Conservation (phyloP, 352 stramenopile species). For the Globisporangium ultimum region DNA sequence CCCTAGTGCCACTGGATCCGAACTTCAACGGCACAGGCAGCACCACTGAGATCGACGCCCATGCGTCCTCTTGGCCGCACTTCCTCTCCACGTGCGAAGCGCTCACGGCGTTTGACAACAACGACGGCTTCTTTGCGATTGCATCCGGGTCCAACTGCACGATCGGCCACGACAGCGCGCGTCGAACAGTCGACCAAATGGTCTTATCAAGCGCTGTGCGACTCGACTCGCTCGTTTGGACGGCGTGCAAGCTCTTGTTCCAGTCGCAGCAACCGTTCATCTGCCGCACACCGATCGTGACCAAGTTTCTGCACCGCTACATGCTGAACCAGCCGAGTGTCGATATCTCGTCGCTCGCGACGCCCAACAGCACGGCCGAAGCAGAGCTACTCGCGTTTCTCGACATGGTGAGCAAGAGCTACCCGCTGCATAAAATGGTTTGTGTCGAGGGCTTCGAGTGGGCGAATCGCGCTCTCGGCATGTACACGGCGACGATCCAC, state of each 20-base stretch:
- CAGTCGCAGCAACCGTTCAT: slow-evolving; percentile 20
- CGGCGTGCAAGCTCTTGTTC: slow-evolving; percentile 19
- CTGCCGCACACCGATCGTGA: slow-evolving; percentile 21
- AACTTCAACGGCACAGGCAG: neutral
- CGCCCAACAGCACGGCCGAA: slow-evolving; percentile 12
- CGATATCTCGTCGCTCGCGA: slow-evolving; percentile 6
- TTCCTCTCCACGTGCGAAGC: slow-evolving; percentile 17
- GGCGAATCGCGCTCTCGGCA: slow-evolving; percentile 6
- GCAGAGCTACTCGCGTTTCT: slow-evolving; percentile 21
- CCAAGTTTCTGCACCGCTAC: slow-evolving; percentile 19
- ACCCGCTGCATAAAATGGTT: slow-evolving; percentile 18
- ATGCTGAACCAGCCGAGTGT: slow-evolving; percentile 4
- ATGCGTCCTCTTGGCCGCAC: slow-evolving; percentile 18
- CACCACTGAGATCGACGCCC: neutral
- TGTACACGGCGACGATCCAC: slow-evolving; percentile 13
- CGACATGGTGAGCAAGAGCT: slow-evolving; percentile 20
- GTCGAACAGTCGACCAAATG: slow-evolving; percentile 10
- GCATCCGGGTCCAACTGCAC: slow-evolving; percentile 16
- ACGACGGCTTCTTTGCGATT: slow-evolving; percentile 21
- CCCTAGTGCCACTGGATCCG: slow-evolving; percentile 4
- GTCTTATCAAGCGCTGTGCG: slow-evolving; percentile 19
- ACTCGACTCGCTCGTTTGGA: slow-evolving; percentile 26
- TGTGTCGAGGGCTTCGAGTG: slow-evolving; percentile 24
- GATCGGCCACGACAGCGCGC: slow-evolving; percentile 5
- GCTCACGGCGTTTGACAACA: slow-evolving; percentile 15